Percentiles rank a stretch among this genome's conserved stretches.
Conservation (phyloP, 169 alveolate genomes). For the Plasmodium fragile region DNA sequence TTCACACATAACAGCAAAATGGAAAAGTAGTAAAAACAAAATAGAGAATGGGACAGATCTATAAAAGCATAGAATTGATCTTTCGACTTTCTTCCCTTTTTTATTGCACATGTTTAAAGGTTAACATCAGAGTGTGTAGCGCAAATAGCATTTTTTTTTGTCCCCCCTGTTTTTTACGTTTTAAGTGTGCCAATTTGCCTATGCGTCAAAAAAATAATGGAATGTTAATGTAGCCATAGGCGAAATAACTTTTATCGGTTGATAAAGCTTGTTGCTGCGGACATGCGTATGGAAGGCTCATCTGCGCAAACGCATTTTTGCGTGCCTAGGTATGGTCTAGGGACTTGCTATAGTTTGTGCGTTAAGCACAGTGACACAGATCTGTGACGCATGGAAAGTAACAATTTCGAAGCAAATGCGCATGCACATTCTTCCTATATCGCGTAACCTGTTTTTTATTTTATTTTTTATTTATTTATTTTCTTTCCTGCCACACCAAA, state of each 20-base stretch:
- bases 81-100: neutral
- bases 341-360: neutral
- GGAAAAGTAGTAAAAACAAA: neutral
- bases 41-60: neutral
- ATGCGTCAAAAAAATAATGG: neutral
- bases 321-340: neutral
- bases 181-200: neutral
- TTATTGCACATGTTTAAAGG: neutral
- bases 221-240: neutral
- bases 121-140: neutral
- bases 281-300: neutral
- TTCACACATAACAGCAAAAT: neutral
- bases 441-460: neutral
- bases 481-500: neutral
- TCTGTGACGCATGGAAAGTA: neutral
- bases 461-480: neutral
- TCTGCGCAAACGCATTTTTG: neutral
- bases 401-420: neutral
- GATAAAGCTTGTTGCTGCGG: neutral
- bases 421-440: constrained; percentile 15
- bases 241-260: neutral
- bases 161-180: neutral
- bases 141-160: neutral
- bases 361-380: neutral
- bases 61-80: constrained; percentile 10